Evolutionary conservation across 2,329 filamentous ascomycete species (phyloP), one percentile per base, ranked within the genome.

Genomic region (Thelonectria rubi): DNA sequence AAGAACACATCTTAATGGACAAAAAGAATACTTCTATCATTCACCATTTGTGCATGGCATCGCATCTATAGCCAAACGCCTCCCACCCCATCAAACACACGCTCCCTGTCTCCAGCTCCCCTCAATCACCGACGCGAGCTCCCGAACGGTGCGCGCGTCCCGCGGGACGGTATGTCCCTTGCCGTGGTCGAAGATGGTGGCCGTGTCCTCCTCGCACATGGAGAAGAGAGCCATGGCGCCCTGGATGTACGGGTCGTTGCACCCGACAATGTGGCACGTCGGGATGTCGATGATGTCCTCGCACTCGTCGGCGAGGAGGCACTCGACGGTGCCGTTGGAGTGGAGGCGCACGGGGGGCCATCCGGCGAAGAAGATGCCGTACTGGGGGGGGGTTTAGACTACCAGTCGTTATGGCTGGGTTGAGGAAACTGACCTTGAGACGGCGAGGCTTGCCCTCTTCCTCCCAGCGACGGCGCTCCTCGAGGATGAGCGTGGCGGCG

Each of bases 101-200:
- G 24, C 49, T 21, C 48, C 20, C 30, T 53, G n/a, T 17, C 45
- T 52, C 42, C 40, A 58, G 12, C 48, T 45, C 15, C 42, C 43
- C 21, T 62, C 60, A 17, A 65, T 60, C 26, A 62, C 57, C 5
- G 46, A 48, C 1, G 53, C 78, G 14, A 85, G 72, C 65, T 84
- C 82, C 64, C 77, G 77, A 55, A 84, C 77, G 0, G 81, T 82
- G 14, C 76, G 77, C 55, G 77, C 78, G 57, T 86, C 83, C 62
- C 85, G 77, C 0, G 87, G 87, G 5, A 89, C 76, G 0, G 85
- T 88, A 69, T 90, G 87, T 0, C 87, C 87, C 68, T 88, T 88
- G 5, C 85, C 87, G 64, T 88, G 86, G 65, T 90, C 87, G 62
- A 89, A 89, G n/a, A 89, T 78, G 34, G 81, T 79, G 0, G 86